phyloP scores from a whole-genome alignment of 495 filamentous ascomycete genomes.

The Aspergillus ostianus region DNA sequence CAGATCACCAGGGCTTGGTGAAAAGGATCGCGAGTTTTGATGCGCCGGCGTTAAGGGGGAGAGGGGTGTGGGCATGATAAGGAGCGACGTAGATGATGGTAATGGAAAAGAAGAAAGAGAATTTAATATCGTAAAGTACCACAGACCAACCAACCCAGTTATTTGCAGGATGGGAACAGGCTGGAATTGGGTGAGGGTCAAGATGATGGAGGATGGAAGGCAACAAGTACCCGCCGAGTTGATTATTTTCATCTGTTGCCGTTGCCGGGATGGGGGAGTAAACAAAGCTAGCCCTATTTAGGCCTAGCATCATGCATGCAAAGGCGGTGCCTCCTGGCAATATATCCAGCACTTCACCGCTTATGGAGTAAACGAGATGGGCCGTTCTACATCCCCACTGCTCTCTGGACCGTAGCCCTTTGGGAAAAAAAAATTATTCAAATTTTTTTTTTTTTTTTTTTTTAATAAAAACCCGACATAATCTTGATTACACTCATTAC shows the following conservation, averaged over 20 bases:
- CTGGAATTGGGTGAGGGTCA: neutral
- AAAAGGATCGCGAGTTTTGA: slow-evolving; percentile 41
- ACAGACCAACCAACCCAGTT: neutral
- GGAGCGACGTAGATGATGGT: neutral
- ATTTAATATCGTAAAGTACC: neutral
- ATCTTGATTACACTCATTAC: too few relatives aligned
- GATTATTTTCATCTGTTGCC: slow-evolving; percentile 36
- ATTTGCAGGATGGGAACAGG: neutral
- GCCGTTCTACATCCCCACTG: too few relatives aligned
- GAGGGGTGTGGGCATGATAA: slow-evolving; percentile 43
- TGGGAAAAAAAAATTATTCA: too few relatives aligned
- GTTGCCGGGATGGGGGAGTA: slow-evolving; percentile 38
- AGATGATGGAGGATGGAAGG: slow-evolving; percentile 5
- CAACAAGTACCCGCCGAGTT: slow-evolving; percentile 4
- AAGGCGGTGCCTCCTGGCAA: slow-evolving; percentile 16
- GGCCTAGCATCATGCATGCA: slow-evolving; percentile 19
- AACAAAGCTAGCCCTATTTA: slow-evolving; percentile 38
- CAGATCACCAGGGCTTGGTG: slow-evolving; percentile 21
- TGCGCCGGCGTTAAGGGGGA: slow-evolving; percentile 44
- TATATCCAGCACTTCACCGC: slow-evolving; percentile 8
- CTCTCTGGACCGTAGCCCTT: too few relatives aligned
- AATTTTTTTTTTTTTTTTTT: neutral
- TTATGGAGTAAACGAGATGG: neutral
- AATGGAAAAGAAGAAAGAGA: slow-evolving; percentile 1
- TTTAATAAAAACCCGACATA: too few relatives aligned